Evolutionary conservation across 176 grass and related monocot genomes (phyloP).

Genomic region (Musa schizocarpa): DNA sequence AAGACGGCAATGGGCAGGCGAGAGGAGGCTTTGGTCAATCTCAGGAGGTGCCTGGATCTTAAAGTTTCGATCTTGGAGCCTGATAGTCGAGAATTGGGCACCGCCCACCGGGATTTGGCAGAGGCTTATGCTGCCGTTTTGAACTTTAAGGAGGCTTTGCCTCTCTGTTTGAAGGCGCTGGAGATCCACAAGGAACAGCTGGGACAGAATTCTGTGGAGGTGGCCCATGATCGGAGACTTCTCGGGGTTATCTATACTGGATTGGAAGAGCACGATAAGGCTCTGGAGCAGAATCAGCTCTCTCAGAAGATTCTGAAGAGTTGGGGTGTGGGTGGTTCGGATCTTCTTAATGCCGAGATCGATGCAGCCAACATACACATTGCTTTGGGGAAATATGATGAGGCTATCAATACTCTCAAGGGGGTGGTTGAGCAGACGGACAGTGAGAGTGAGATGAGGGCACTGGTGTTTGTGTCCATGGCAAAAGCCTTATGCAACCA

Average conservation of each 20-base stretch:
- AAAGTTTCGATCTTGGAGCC: constrained; percentile 79
- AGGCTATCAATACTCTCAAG: constrained; percentile 49
- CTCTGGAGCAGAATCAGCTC: constrained; percentile 68
- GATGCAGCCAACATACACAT: constrained; percentile 82
- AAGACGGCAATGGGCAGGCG: constrained; percentile 84
- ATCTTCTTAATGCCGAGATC: constrained; percentile 62
- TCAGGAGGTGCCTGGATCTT: constrained; percentile 62
- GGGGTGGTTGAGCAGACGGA: constrained; percentile 36
- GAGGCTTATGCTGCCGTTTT: constrained; percentile 72
- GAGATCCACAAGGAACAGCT: constrained; percentile 53
- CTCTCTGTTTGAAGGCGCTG: constrained; percentile 65
- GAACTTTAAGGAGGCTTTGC: constrained; percentile 79
- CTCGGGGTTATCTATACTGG: constrained; percentile 94
- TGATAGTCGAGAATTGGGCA: constrained; percentile 59
- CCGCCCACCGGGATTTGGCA: constrained; percentile 49
- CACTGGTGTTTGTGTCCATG: constrained; percentile 74
- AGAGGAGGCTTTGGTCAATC: constrained; percentile 68
- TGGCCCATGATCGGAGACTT: constrained; percentile 64
- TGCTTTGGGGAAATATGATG: constrained; percentile 62
- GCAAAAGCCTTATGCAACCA: constrained; percentile 65
- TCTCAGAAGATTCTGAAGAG: constrained; percentile 70
- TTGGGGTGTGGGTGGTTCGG: constrained; percentile 47
- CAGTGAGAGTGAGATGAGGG: constrained; percentile 43
- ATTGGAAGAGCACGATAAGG: constrained; percentile 66
- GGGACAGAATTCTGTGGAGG: constrained; percentile 79